Conservation (phyloP, 2,329 filamentous ascomycete genomes). For the Calonectria honghensis region DNA sequence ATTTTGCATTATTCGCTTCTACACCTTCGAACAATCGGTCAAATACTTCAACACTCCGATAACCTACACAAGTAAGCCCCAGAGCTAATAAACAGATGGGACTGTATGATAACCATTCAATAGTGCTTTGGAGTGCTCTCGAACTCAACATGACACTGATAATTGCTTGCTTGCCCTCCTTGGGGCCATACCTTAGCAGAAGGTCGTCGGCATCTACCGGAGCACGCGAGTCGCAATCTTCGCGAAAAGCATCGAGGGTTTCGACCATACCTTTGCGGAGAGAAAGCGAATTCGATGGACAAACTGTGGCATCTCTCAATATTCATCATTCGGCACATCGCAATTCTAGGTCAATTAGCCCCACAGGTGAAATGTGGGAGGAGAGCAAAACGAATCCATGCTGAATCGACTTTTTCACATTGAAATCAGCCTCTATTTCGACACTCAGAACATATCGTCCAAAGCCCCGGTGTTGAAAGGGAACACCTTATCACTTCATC, state of each 20-base stretch:
- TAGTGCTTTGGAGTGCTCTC: conserved; percentile 1
- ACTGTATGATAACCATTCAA: not conserved
- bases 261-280: not conserved
- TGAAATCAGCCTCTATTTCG: not conserved
- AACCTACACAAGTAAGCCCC: not conserved
- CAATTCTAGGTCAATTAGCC: not conserved
- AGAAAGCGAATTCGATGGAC: not conserved
- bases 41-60: not conserved
- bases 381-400: not conserved
- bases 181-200: conserved; percentile 4
- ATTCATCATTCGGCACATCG: not conserved
- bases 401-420: not conserved
- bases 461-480: no score
- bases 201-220: not conserved
- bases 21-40: not conserved
- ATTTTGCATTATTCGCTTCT: not conserved
- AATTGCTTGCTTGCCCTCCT: conserved; percentile 11
- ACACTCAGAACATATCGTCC: not conserved
- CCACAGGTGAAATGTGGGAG: not conserved
- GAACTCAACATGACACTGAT: conserved; percentile 6
- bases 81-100: rapidly evolving
- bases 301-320: not conserved
- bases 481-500: no score
- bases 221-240: not conserved
- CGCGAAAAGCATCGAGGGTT: not conserved